Evolutionary conservation across 2,329 filamentous ascomycete species (phyloP).

Genomic region (Fusarium brevicatenulatum): DNA sequence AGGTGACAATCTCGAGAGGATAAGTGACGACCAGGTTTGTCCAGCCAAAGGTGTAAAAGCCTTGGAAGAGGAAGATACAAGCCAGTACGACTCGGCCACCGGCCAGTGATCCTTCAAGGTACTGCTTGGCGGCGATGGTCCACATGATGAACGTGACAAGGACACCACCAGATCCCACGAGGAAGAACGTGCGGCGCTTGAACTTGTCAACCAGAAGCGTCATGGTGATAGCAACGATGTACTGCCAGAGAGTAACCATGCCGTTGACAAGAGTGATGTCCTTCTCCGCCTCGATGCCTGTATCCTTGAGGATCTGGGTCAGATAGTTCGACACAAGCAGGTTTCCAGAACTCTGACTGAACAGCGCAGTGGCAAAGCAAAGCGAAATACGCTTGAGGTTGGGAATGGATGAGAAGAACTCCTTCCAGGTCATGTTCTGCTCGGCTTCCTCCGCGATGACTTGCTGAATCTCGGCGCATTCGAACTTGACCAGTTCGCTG

Average conservation of each 20-base stretch:
- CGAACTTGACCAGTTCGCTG: slow-evolving; percentile 57
- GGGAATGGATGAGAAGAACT: slow-evolving; percentile 52
- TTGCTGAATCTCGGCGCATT: slow-evolving; percentile 61
- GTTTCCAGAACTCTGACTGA: slow-evolving; percentile 55
- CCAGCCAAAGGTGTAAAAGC: slow-evolving; percentile 56
- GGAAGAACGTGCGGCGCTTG: slow-evolving; percentile 52
- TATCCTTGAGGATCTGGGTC: slow-evolving; percentile 52
- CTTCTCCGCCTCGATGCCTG: slow-evolving; percentile 49
- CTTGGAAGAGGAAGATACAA: slow-evolving; percentile 56
- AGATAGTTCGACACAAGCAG: slow-evolving; percentile 56
- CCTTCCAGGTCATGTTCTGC: slow-evolving; percentile 55
- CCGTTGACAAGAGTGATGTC: slow-evolving; percentile 56
- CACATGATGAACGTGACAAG: slow-evolving; percentile 53
- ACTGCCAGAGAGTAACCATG: slow-evolving; percentile 56
- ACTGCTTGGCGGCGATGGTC: slow-evolving; percentile 53
- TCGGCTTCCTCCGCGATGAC: slow-evolving; percentile 57
- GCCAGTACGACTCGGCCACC: slow-evolving; percentile 51
- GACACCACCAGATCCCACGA: slow-evolving; percentile 52
- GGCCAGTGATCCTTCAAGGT: slow-evolving; percentile 47
- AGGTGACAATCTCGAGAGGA: slow-evolving; percentile 54
- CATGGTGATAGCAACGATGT: slow-evolving; percentile 53
- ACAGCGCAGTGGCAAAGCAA: slow-evolving; percentile 53
- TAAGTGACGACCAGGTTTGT: slow-evolving; percentile 56
- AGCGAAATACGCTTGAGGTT: slow-evolving; percentile 55
- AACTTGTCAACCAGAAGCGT: slow-evolving; percentile 51